phyloP scores from a whole-genome alignment of 192 early-diverging fungal genomes.

The Coemansia sp. region DNA sequence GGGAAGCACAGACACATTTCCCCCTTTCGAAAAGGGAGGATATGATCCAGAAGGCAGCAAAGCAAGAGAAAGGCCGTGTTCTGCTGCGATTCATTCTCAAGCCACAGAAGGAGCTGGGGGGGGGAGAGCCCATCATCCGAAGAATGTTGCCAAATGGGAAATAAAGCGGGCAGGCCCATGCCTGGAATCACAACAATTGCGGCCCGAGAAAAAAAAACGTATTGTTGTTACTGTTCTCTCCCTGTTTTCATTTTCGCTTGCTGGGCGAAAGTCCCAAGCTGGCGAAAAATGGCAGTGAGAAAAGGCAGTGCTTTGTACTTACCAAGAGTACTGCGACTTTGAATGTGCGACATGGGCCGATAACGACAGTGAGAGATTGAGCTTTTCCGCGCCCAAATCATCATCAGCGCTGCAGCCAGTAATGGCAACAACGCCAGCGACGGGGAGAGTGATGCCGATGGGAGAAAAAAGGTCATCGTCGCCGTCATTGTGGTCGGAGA shows the following conservation, averaged over 20 bases:
- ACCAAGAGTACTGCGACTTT: slow-evolving; percentile 48
- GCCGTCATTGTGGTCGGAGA: slow-evolving; percentile 28
- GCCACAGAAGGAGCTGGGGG: neutral
- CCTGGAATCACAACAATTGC: slow-evolving; percentile 3
- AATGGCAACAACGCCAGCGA: neutral
- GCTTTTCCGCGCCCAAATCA: neutral
- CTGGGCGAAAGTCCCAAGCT: neutral
- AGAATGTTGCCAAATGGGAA: neutral
- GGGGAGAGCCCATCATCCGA: neutral
- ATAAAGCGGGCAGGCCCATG: neutral
- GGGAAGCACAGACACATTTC: neutral
- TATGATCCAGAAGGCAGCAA: neutral
- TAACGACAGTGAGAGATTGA: slow-evolving; percentile 20
- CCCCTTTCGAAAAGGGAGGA: neutral
- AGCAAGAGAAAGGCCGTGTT: neutral
- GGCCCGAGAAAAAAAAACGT: neutral
- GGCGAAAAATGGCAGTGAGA: neutral
- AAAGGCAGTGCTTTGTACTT: slow-evolving; percentile 18
- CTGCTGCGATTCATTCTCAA: slow-evolving; percentile 4
- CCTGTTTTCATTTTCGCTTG: neutral
- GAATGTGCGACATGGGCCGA: slow-evolving; percentile 51
- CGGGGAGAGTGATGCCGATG: neutral
- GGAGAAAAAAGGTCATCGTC: slow-evolving; percentile 5
- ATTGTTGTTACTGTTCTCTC: slow-evolving; percentile 3
- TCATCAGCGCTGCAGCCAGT: neutral